Evolutionary conservation across 2,329 filamentous ascomycete species (phyloP), one percentile per base, ranked within the genome.

Genomic region (Hypocreales sp.): DNA sequence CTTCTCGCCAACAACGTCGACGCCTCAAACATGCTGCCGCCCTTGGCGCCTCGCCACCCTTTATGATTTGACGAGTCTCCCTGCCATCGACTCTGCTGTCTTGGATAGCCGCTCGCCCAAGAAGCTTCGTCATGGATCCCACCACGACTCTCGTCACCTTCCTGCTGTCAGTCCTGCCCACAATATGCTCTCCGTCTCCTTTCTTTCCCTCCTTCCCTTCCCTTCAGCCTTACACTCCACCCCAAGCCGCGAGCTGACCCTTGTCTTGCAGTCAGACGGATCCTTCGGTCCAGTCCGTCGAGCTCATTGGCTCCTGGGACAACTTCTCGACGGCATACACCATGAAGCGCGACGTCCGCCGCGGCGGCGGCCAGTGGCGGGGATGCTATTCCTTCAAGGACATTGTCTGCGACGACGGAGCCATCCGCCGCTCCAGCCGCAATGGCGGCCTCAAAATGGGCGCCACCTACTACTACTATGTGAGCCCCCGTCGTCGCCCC

Each of bases 381-480:
- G 87, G 84, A 23, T 92, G 83, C 50, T 80, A 90, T 57, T 71
- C 71, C 20, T 93, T 93, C 53, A 72, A 77, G 35, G 73, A 90
- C 49, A 90, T 92, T 45, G 73, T 82, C 41, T 83, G 76, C 42
- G 82, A 92, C 52, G 81, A 83, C 31, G 64, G 76, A 33, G 48
- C 60, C 26, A 51, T 60, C 27, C 39, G 34, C 33, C 32, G 32
- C 25, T 34, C 60, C 54, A 39, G 61, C 56, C 70, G 82, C 41
- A 69, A 70, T 39, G 84, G 84, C 31, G 86, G 79, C 28, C 64
- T 94, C 37, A 90, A 79, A 52, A 93, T 93, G 80, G 86, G 86
- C 24, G 73, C 79, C 33, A 90, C 78, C 11, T 94, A 94, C 54
- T 94, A 87, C 67, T 95, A 92, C 61, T 94, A 90, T 56, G 83